phyloP scores from a whole-genome alignment of 2,329 filamentous ascomycete species.

The Apiospora rasikravindrae region DNA sequence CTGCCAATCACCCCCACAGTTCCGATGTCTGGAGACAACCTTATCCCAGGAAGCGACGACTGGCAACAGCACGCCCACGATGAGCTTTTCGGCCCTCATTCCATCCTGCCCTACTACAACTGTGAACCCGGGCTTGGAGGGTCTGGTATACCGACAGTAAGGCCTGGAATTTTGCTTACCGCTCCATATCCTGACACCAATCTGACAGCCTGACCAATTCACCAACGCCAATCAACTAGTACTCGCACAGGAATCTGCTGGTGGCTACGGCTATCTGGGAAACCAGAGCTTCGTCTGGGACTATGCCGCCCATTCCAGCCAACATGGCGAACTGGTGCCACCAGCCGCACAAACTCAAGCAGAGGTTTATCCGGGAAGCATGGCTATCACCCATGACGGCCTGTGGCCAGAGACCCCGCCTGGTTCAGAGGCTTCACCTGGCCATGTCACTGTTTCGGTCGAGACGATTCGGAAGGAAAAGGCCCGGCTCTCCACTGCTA shows the following conservation, averaged over 20 bases:
- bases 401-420: neutral
- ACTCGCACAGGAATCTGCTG: neutral
- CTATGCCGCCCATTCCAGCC: neutral
- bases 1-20: neutral
- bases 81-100: neutral
- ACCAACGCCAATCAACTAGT: neutral
- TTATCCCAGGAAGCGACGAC: neutral
- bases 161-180: neutral
- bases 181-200: neutral
- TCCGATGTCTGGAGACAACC: neutral
- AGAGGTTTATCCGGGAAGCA: neutral
- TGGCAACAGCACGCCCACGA: neutral
- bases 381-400: neutral
- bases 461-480: neutral
- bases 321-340: neutral
- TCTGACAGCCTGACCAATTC: neutral
- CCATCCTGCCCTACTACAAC: neutral
- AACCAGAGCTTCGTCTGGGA: neutral
- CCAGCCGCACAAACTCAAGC: neutral
- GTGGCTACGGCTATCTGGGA: neutral
- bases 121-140: neutral
- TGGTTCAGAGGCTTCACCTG: neutral
- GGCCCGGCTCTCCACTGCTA: neutral
- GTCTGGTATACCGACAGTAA: neutral
- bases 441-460: neutral